A percentile compares a stretch with the other conserved stretches of the same genome.
Evolutionary conservation across 1,139 yeast genomes (phyloP).

Genomic region (Candida sanyaensis): DNA sequence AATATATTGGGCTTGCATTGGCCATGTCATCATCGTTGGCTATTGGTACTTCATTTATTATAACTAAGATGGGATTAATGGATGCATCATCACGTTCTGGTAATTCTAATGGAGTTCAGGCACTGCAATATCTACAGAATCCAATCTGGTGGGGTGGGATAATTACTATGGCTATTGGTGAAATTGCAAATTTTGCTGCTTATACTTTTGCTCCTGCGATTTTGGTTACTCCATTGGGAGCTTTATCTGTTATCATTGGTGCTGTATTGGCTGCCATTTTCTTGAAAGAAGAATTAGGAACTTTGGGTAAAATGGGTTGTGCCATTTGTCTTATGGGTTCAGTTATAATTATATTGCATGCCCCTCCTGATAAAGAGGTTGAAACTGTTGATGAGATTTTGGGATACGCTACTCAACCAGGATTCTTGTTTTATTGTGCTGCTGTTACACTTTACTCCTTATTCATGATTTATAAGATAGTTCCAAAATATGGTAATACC

Average conservation of each 20-base stretch:
- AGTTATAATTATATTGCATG: conserved; percentile 86
- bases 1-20: conserved; percentile 84
- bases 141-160: conserved; percentile 98
- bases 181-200: conserved; percentile 91
- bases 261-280: conserved; percentile 87
- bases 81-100: conserved; percentile 71
- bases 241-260: conserved; percentile 85
- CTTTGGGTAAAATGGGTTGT: conserved; percentile 92
- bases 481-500: conserved; percentile 76
- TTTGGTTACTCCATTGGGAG: conserved; percentile 89
- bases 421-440: conserved; percentile 68
- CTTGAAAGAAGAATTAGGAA: conserved; percentile 83
- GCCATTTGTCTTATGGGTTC: conserved; percentile 89
- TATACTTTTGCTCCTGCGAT: conserved; percentile 96
- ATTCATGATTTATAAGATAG: conserved; percentile 81
- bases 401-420: conserved; percentile 78
- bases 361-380: conserved; percentile 91
- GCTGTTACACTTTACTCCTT: conserved; percentile 66
- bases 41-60: conserved; percentile 86
- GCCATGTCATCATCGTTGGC: conserved; percentile 90
- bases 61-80: conserved; percentile 84
- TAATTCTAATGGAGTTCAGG: conserved; percentile 55
- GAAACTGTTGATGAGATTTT: conserved; percentile 87
- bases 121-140: conserved; percentile 72
- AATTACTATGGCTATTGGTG: conserved; percentile 89